Base-by-base conservation (phyloP, 225 moss, liverwort and hornwort species). In the Pseudisothecium myosuroides region DNA sequence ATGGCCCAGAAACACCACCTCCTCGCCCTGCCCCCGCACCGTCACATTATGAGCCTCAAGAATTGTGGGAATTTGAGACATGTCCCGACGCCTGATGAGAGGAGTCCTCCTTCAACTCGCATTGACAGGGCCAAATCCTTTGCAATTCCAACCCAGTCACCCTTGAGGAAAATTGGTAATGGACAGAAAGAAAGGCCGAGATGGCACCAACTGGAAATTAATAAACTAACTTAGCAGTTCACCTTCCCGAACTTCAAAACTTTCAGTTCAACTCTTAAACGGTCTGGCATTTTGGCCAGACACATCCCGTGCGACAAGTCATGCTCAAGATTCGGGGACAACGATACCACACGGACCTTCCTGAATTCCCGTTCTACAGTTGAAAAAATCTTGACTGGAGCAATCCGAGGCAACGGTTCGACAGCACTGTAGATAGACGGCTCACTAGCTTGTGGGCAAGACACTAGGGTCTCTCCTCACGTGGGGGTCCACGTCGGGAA, bases 1-100 rank as follows among this genome's bases (percentile, higher is more conserved):
- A 87, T 97, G 94, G 77, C 91, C 94, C 58, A 95, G 81, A 45
- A 95, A 90, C 15, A 96, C 93, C 19, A 95, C 23, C 61, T 95
- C 87, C 26, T 88, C 88, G 28, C 96, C 95, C 20, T 80, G 72
- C 37, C 92, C 94, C 66, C 92, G 72, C 28, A 94, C 83, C 34
- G 92, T 92, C 88, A 95, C 94, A 89, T 94, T 95, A 86, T 94
- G 94, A 74, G 90, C 93, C 85, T 94, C 94, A 45, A 96, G 89
- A 50, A 95, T 65, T 45, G 94, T 72, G 31, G 84, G 84, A 61
- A 91, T 72, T 55, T 79, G 45, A 84, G 89, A 83, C 90, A 93
- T 90, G 89, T 79, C 72, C 94, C 89, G 50, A 83, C 62, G 89
- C 90, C 54, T 58, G 59, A n/a, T 58, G 80, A 67, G 41, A 31